Percentiles rank a stretch among this genome's conserved stretches.
These are phyloP conservation scores for Cercospora sesami DNA, from an alignment of 2,329 filamentous ascomycete species.

Conservation along the genomic window DNA sequence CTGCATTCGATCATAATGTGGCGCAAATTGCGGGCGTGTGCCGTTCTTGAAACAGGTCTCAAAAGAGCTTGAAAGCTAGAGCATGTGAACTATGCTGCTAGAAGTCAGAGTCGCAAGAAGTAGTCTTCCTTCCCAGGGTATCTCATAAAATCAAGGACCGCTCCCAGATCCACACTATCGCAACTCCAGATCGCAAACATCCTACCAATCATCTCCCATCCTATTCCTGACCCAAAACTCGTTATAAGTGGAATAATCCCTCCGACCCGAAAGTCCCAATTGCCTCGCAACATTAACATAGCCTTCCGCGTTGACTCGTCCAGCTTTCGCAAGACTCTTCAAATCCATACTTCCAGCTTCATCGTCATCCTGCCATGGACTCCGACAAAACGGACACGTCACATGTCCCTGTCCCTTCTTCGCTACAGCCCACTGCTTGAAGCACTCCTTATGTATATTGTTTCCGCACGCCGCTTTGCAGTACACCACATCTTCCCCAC, in stretches of 20 bases:
- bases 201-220: not conserved
- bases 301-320: constrained; percentile 32
- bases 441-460: constrained; percentile 60
- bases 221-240: constrained; percentile 29
- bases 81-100: not conserved
- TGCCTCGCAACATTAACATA: constrained; percentile 39
- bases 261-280: constrained; percentile 32
- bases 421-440: constrained; percentile 52
- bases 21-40: not conserved
- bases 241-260: constrained; percentile 38
- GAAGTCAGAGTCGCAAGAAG: not conserved
- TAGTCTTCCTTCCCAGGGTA: not conserved
- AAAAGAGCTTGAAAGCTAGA: not conserved
- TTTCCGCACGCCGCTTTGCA: constrained; percentile 64
- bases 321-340: constrained; percentile 30
- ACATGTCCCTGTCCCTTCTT: constrained; percentile 29
- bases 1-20: not conserved
- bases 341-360: constrained; percentile 24
- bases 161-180: not conserved
- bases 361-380: constrained; percentile 30
- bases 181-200: not conserved
- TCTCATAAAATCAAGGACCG: not conserved
- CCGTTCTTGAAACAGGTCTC: not conserved
- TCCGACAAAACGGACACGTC: constrained; percentile 38
- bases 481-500: constrained; percentile 54